These are phyloP conservation scores for Globisporangium yorkense DNA, from an alignment of 352 stramenopile species.

Conservation along the genomic window DNA sequence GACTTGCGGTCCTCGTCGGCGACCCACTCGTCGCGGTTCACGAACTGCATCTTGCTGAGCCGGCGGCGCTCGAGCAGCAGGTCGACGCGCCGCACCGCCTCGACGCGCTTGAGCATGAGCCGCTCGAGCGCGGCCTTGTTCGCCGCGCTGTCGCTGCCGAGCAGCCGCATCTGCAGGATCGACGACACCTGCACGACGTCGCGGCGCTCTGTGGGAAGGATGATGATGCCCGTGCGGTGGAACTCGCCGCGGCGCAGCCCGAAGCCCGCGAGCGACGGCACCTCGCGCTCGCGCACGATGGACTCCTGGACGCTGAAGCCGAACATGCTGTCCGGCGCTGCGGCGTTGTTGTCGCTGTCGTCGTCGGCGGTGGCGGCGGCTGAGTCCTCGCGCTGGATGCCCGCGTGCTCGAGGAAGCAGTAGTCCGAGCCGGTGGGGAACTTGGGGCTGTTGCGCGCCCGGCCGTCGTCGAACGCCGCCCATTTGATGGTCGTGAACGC, in stretches of 20 bases:
- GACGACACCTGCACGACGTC: slow-evolving; percentile 63
- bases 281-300: slow-evolving; percentile 49
- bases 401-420: slow-evolving; percentile 72
- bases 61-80: slow-evolving; percentile 53
- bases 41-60: slow-evolving; percentile 48
- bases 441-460: slow-evolving; percentile 20
- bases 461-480: slow-evolving; percentile 51
- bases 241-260: slow-evolving; percentile 48
- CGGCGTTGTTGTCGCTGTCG: neutral
- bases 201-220: slow-evolving; percentile 46
- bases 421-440: slow-evolving; percentile 51
- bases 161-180: slow-evolving; percentile 50
- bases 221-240: slow-evolving; percentile 55
- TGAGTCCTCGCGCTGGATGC: slow-evolving; percentile 26
- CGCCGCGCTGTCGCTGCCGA: slow-evolving; percentile 15
- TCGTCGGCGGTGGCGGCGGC: neutral
- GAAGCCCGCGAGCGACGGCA: slow-evolving; percentile 48
- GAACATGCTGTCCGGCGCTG: slow-evolving; percentile 17
- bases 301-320: slow-evolving; percentile 71
- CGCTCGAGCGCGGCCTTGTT: slow-evolving; percentile 35
- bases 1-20: slow-evolving; percentile 42
- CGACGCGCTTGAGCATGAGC: slow-evolving; percentile 42
- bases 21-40: slow-evolving; percentile 50
- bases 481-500: slow-evolving; percentile 73
- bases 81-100: slow-evolving; percentile 34